Evolutionary conservation across 2,329 filamentous ascomycete species (phyloP), one percentile per base, ranked within the genome.

Genomic region (Exserohilum turcica): DNA sequence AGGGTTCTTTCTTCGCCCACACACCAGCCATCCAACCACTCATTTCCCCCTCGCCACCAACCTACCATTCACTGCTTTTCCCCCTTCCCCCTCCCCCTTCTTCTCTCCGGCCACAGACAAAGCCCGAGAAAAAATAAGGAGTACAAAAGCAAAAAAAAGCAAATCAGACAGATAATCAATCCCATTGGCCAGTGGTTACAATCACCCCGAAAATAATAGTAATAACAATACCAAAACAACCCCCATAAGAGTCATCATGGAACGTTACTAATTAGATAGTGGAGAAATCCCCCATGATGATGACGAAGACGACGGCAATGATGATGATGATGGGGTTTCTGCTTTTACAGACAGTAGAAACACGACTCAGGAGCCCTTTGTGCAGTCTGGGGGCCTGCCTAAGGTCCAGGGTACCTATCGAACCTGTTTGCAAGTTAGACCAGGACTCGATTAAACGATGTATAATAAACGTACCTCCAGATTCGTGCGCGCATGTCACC

Each of bases 401-500:
- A 72, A 46, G 68, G 68, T 16, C 70, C 69, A 27, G 62, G 60
- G 51, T 73, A 73, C 52, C 69, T 65, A 45, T 73, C 70, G 48
- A 70, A 73, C 43, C 67, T 70, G 40, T 33, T 33, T 43, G 15
- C 42, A 42, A 33, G 57, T 67, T 43, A 67, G 60, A 12, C 9
- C 6, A 10, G 28, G 42, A 9, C 27, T 43, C 10, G 21, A 21
- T 24, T 3, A 28, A 1, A 15, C 6, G 13, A 13, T 40, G 6
- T 18, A 12, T 16, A 4, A 24, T 12, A 29, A 8, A 42, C 48
- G 38, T 43, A 97, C 67, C 89, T 92, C 94, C 94, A 99, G 78
- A 99, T 97, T 70, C 94, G 88, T 48, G 94, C 94, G 73, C 93
- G 89, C 91, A 96, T 96, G 74, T 99, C 94, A 67, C 94, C 94